Evolutionary conservation across 306 rosid species (phyloP).

Genomic region (Quercus bicolor): DNA sequence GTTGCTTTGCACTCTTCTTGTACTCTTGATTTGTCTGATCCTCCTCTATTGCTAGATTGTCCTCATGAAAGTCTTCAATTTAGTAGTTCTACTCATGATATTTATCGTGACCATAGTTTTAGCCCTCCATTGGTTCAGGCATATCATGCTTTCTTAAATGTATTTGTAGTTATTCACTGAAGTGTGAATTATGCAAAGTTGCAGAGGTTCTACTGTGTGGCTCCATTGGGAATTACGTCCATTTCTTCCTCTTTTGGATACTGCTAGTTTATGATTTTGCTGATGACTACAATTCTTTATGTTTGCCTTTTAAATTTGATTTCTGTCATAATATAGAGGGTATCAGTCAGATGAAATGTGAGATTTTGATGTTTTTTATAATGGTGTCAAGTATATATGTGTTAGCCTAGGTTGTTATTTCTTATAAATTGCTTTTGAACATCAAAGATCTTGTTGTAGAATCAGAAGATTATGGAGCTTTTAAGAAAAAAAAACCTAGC

Average conservation of each 20-base stretch:
- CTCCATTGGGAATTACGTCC: background rate
- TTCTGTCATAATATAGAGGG: background rate
- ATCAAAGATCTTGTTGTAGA: background rate
- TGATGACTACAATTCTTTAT: background rate
- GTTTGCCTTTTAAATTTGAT: background rate
- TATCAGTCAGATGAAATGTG: background rate
- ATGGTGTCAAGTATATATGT: slow-evolving; percentile 2
- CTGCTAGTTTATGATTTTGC: background rate
- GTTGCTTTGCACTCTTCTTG: background rate
- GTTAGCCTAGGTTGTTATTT: slow-evolving; percentile 5
- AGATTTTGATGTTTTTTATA: background rate
- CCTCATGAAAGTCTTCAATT: background rate
- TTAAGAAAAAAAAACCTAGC: background rate
- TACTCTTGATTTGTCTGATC: background rate
- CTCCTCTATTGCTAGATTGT: background rate
- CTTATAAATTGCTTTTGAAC: background rate
- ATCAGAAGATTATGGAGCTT: background rate
- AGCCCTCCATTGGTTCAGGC: background rate
- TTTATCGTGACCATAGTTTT: background rate
- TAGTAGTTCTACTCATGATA: background rate
- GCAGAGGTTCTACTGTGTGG: background rate
- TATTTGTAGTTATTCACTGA: background rate
- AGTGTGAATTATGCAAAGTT: background rate
- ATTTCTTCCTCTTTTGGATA: background rate
- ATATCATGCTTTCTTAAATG: background rate